Base-by-base conservation (phyloP, 305 asterid species). In the Andrographis paniculata region DNA sequence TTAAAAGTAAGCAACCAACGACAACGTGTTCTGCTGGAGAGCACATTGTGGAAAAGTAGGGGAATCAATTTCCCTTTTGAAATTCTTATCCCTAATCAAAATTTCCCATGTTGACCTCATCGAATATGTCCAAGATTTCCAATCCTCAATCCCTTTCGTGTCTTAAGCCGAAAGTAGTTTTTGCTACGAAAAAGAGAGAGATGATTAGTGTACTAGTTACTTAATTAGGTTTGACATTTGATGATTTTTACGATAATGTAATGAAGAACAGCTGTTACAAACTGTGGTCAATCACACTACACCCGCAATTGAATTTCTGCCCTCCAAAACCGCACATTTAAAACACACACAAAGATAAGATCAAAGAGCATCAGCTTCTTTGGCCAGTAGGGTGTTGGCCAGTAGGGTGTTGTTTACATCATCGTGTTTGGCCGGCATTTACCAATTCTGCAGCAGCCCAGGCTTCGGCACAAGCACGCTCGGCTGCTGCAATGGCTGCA, bases 381-480 rank as follows among this genome's bases (percentile, higher is more conserved):
- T n/a, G n/a, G n/a, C n/a, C n/a, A n/a, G 6, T 24, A 24, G 8
- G 30, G 8, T 24, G 30, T 24, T 24, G 30, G 30, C n/a, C n/a
- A n/a, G 6, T 24, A 24, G 8, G 30, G 8, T 24, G 30, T 24
- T 24, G 30, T 4, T n/a, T n/a, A n/a, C n/a, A n/a, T n/a, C n/a
- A n/a, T n/a, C 9, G 10, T 27, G 38, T 5, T 9, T 7, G 52
- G 47, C 71, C 65, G 41, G 53, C 48, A 58, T 84, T 79, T 28
- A 74, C 89, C 57, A 88, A 53, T 59, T 72, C 72, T 45, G 87
- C 80, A 42, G 97, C 97, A 43, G 89, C 78, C 31, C 84, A 91
- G 9, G 97, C 95, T 65, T 93, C 77, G 56, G 91, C 74, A 8
- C 95, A 73, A 49, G 97, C 95, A n/a, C 75, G 94, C 13, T 88